Evolutionary conservation across 805 yeast species (phyloP).

Genomic region (Starmerella bacillaris): DNA sequence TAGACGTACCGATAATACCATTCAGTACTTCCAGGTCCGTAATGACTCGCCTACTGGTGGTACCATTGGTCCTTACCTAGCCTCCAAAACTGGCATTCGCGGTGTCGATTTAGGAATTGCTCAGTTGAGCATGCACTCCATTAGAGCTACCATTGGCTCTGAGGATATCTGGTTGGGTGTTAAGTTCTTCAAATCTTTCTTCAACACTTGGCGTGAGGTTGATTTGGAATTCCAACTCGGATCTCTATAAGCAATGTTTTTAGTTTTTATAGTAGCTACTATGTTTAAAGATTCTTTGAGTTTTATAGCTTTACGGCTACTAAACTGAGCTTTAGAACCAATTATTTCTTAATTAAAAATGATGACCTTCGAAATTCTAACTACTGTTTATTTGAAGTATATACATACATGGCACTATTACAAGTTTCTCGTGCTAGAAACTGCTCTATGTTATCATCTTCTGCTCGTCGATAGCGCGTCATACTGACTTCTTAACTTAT

Average conservation of each 20-base stretch:
- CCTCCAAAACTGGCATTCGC: slow-evolving; percentile 25
- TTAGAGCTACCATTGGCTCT: slow-evolving; percentile 64
- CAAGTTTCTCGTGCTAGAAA: no score
- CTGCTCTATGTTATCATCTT: no score
- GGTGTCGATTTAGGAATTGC: slow-evolving; percentile 71
- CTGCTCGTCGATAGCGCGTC: no score
- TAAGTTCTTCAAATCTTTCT: slow-evolving; percentile 54
- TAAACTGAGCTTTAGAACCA: no score
- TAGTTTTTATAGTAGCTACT: no score
- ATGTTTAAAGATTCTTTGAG: no score
- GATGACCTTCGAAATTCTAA: no score
- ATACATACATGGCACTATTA: no score
- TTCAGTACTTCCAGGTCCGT: slow-evolving; percentile 72
- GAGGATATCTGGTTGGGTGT: slow-evolving; percentile 60
- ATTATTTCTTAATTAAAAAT: no score
- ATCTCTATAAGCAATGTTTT: slow-evolving; percentile 15
- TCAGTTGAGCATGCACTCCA: slow-evolving; percentile 72
- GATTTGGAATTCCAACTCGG: slow-evolving; percentile 21
- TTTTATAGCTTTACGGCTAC: no score
- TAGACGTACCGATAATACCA: slow-evolving; percentile 37
- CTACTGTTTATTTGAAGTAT: no score
- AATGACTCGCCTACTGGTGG: slow-evolving; percentile 78
- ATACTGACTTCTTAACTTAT: no score
- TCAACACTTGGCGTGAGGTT: slow-evolving; percentile 44
- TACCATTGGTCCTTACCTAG: slow-evolving; percentile 55